Base-by-base conservation (phyloP, 768 basidiomycete species). In the Myochromella boudieri region DNA sequence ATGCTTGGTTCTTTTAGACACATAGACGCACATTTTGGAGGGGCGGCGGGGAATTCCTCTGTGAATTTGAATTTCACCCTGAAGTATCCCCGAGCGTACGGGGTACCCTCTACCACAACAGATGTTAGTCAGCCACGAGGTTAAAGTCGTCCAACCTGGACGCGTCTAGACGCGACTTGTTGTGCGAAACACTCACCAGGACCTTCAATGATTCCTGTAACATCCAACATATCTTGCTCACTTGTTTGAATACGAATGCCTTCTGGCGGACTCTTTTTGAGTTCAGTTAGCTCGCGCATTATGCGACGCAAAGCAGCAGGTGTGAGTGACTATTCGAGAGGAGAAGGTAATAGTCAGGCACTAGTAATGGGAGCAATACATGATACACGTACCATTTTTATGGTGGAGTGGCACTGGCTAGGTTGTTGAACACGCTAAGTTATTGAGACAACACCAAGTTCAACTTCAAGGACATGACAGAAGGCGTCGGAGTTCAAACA, bases 31-130 rank as follows among this genome's bases (percentile, higher is more conserved):
- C 95, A 97, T 74, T 95, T 97, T 6, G 95, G 95, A 41, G 95
- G 95, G 21, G 84, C 81, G 37, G 92, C 85, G 34, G 95, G 95
- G 59, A 95, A 98, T 66, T 97, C 94, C 51, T 91, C 85, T 1
- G 86, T 91, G 64, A 98, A 97, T 55, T 80, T 80, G 69, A 98
- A 97, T 59, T 84, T 84, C 41, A 86, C 81, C 58, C 67, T 80
- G 66, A 84, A 84, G 56, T 85, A 79, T 4, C 84, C 84, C 11
- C 79, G 81, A 9, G 78, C 76, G 59, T 85, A 85, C 1, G 84
- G 85, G 18, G 83, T 85, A 31, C 78, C 80, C 61, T 81, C 81
- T 69, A 66, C 44, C 40, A 48, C 41, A 45, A 27, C 28, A 48
- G 53, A 51, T 49, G 46, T 49, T 48, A 47, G 64, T 67, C 61